phyloP scores from a whole-genome alignment of 192 early-diverging fungal species.

The Geosiphon pyriformis region DNA sequence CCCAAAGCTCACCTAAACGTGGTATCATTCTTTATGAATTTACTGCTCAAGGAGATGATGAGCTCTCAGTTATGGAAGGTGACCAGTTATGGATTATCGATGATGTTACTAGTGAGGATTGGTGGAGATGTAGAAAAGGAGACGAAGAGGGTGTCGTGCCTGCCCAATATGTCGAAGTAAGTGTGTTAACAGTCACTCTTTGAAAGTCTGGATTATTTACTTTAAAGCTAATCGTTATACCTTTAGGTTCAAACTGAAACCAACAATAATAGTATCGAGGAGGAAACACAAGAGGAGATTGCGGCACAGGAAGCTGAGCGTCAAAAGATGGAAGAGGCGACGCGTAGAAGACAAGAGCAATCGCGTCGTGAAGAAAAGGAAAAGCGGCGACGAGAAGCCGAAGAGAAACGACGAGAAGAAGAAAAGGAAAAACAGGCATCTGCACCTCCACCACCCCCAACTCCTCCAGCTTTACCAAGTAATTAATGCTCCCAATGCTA shows the following conservation, averaged over 20 bases:
- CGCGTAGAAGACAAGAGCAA: conserved; percentile 10
- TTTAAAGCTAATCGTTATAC: not conserved
- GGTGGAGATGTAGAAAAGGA: conserved; percentile 72
- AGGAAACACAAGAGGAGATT: conserved; percentile 21
- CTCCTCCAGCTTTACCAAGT: conserved; percentile 13
- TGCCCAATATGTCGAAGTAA: conserved; percentile 67
- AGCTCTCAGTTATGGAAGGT: conserved; percentile 79
- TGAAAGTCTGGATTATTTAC: not conserved
- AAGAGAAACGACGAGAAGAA: conserved; percentile 25
- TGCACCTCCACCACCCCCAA: not conserved
- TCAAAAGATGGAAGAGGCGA: conserved; percentile 17
- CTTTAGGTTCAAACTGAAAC: not conserved
- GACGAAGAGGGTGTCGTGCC: conserved; percentile 79
- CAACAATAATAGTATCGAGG: too few species aligned
- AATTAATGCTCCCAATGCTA: too few species aligned
- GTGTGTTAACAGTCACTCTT: not conserved
- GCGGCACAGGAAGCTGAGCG: conserved; percentile 24
- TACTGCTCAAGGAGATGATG: conserved; percentile 74
- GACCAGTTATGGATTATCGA: conserved; percentile 83
- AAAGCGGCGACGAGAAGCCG: conserved; percentile 28
- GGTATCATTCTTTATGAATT: conserved; percentile 76
- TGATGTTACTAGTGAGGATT: conserved; percentile 73
- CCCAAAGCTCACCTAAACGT: conserved; percentile 25
- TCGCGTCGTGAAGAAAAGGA: conserved; percentile 16
- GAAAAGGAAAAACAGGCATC: conserved; percentile 33